Evolutionary conservation across 768 basidiomycete species (phyloP), one percentile per base, ranked within the genome.

Genomic region (Macrolepiota albuminosa): DNA sequence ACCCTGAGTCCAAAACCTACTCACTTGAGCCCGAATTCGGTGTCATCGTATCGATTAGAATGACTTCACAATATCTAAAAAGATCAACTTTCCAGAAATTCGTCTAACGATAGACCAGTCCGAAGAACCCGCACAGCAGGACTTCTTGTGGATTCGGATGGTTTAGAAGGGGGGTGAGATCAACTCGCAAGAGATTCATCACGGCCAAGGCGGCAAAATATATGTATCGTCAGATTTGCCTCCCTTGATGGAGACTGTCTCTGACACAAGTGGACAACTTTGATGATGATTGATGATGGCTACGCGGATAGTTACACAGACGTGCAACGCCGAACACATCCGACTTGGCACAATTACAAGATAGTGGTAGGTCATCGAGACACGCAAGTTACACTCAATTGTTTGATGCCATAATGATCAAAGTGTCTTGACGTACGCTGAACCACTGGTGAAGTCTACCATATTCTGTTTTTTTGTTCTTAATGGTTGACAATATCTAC

Each of bases 71-170:
- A 29, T 51, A 57, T 54, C 55, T 54, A 58, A 21, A 62, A 58
- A 64, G 63, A 52, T 62, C 57, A 63, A 62, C 59, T 59, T 63
- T 54, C 39, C 53, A 54, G 55, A 55, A 58, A 47, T 29, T 59
- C n/a, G 52, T 26, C 46, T 57, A 43, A 52, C 58, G 54, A 63
- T 62, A n/a, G 18, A 59, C 39, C 54, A 63, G 49, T 48, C 42
- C 40, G 62, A 62, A 65, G 61, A 60, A 61, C 63, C 64, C 59
- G 67, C 67, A 43, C 67, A 68, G 67, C 67, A 68, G 65, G 65
- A 59, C 64, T 66, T 65, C 64, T 53, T 37, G 37, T 37, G 59
- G 59, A 21, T 21, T 21, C 21, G 21, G 21, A 21, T 56, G 56
- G 31, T 39, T 24, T 45, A 36, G 58, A 57, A 56, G n/a, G 48